Percentiles rank a stretch among this genome's conserved stretches.
Evolutionary conservation across 2,329 filamentous ascomycete species (phyloP).

Genomic region (Hypoxylon sp.): DNA sequence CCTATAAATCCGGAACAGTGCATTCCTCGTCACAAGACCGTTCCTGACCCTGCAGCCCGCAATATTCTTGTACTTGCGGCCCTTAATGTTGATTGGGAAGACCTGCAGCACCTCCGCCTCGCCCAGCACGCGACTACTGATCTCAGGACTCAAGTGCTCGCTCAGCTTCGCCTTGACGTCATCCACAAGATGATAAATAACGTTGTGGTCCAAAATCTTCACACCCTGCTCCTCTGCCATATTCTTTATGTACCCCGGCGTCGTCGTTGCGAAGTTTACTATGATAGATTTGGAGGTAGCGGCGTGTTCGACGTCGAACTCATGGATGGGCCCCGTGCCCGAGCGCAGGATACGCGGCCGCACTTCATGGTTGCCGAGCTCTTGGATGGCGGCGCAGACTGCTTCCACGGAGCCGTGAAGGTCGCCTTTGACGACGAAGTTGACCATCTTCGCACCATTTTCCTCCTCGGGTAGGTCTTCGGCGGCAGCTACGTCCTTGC

Average conservation of each 20-base stretch:
- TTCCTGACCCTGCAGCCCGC: conserved; percentile 92
- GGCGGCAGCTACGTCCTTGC: conserved; percentile 48
- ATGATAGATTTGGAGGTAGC: conserved; percentile 81
- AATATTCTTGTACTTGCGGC: conserved; percentile 78
- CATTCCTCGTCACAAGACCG: conserved; percentile 76
- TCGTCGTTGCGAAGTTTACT: conserved; percentile 86
- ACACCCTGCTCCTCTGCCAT: conserved; percentile 81
- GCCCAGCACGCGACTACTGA: conserved; percentile 81
- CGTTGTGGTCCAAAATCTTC: conserved; percentile 84
- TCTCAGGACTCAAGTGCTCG: conserved; percentile 75
- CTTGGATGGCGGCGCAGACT: conserved; percentile 80
- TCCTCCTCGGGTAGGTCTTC: conserved; percentile 56
- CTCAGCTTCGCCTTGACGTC: conserved; percentile 78
- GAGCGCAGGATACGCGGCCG: conserved; percentile 82
- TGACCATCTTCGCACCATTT: conserved; percentile 69
- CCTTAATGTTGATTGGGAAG: conserved; percentile 87
- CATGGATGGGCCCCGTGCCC: conserved; percentile 81
- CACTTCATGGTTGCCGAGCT: conserved; percentile 88
- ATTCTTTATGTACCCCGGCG: conserved; percentile 77
- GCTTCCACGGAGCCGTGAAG: conserved; percentile 96
- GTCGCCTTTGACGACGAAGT: conserved; percentile 92
- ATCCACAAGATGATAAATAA: conserved; percentile 86
- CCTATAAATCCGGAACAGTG: conserved; percentile 80
- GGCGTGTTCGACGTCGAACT: conserved; percentile 92
- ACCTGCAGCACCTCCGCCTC: conserved; percentile 89